A percentile compares a stretch with the other conserved stretches of the same genome.
Conservation (phyloP, 2,329 filamentous ascomycete genomes). For the Calonectria pseudoreteaudii region DNA sequence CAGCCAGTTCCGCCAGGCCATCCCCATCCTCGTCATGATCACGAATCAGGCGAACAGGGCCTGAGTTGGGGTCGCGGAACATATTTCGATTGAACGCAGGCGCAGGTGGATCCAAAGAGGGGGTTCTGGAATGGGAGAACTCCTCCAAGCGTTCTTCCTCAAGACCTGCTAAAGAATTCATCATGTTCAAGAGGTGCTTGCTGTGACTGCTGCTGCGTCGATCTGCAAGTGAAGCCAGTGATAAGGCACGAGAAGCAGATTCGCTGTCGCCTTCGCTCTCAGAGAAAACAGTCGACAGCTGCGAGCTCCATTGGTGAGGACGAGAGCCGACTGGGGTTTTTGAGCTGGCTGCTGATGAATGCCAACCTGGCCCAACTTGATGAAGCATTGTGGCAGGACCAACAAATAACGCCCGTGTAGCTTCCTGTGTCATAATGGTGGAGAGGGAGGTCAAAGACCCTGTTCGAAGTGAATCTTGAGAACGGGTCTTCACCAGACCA, state of each 20-base stretch:
- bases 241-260: slow-evolving; percentile 61
- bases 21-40: slow-evolving; percentile 75
- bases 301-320: slow-evolving; percentile 72
- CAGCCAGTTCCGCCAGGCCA: slow-evolving; percentile 71
- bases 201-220: slow-evolving; percentile 64
- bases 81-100: slow-evolving; percentile 56
- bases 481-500: slow-evolving; percentile 61
- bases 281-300: slow-evolving; percentile 73
- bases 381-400: slow-evolving; percentile 42
- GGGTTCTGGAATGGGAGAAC: slow-evolving; percentile 54
- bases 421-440: slow-evolving; percentile 64
- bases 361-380: slow-evolving; percentile 39
- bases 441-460: slow-evolving; percentile 68
- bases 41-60: slow-evolving; percentile 60
- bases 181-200: slow-evolving; percentile 68
- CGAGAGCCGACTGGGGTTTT: slow-evolving; percentile 38
- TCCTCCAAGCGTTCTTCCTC: slow-evolving; percentile 55
- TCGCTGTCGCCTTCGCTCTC: slow-evolving; percentile 68
- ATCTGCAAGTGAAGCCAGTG: slow-evolving; percentile 55
- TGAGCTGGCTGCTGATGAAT: slow-evolving; percentile 28
- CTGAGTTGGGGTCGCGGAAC: slow-evolving; percentile 48
- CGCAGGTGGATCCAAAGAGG: slow-evolving; percentile 63
- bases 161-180: slow-evolving; percentile 62
- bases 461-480: slow-evolving; percentile 64
- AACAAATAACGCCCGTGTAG: slow-evolving; percentile 48